Evolutionary conservation across 805 yeast genomes (phyloP).

Genomic region (Candida chilensis): DNA sequence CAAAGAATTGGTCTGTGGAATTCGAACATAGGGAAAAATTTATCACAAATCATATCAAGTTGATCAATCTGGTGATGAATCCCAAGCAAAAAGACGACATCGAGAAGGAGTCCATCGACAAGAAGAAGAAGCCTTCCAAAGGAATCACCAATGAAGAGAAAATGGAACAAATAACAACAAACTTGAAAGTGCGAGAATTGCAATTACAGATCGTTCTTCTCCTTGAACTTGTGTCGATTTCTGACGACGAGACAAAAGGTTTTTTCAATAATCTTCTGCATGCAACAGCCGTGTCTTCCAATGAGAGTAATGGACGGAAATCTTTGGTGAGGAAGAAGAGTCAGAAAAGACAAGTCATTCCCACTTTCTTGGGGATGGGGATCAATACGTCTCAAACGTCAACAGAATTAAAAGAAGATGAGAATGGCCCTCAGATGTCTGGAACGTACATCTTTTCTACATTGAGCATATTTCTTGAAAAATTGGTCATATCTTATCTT

Average conservation of each 20-base stretch:
- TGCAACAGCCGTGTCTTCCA: conserved; percentile 6
- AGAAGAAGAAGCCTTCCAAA: conserved; percentile 1
- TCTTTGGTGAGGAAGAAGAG: conserved; percentile 15
- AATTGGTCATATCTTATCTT: conserved; percentile 32
- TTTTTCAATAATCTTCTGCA: conserved; percentile 11
- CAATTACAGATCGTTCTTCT: conserved; percentile 26
- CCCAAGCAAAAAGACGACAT: conserved; percentile 2
- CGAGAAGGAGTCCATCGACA: not conserved
- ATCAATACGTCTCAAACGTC: conserved; percentile 6
- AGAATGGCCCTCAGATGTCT: too few species aligned
- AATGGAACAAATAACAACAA: conserved; percentile 11
- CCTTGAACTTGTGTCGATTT: conserved; percentile 17
- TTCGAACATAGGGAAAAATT: conserved; percentile 7
- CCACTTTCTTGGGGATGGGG: conserved; percentile 33
- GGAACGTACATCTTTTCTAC: too few species aligned
- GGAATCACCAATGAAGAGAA: conserved; percentile 7
- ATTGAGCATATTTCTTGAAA: conserved; percentile 23
- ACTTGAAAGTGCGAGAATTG: conserved; percentile 29
- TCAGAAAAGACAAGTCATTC: conserved; percentile 15
- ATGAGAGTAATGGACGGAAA: conserved; percentile 8
- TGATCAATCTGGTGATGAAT: conserved; percentile 4
- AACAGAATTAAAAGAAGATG: not conserved
- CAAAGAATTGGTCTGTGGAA: conserved; percentile 11
- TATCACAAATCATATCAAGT: conserved; percentile 3
- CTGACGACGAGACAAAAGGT: conserved; percentile 13